Conservation (phyloP, 306 rosid genomes). For the Sophora flavescens region DNA sequence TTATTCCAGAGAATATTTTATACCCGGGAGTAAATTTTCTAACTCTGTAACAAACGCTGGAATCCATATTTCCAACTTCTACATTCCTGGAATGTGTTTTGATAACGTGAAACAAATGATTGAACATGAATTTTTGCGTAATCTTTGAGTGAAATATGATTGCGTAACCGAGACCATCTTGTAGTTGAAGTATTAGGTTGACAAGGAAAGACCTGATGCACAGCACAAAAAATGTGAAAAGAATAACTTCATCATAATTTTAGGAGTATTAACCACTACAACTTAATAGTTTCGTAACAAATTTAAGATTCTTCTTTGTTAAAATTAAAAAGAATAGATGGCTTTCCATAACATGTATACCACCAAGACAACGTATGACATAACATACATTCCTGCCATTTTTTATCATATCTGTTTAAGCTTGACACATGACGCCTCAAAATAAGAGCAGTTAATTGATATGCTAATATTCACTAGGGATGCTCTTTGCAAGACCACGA, state of each 20-base stretch:
- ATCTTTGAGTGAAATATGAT: too few relatives aligned
- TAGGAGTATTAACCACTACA: neutral
- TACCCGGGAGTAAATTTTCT: too few relatives aligned
- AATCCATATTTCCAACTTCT: too few relatives aligned
- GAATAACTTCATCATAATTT: neutral
- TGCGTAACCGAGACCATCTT: too few relatives aligned
- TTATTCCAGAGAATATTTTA: too few relatives aligned
- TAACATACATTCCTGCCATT: neutral
- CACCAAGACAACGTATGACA: neutral
- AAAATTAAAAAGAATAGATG: conserved; percentile 23
- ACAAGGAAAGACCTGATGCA: too few relatives aligned
- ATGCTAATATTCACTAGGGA: conserved; percentile 49
- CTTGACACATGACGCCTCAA: neutral
- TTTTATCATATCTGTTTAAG: neutral
- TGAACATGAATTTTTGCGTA: too few relatives aligned
- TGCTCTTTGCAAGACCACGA: conserved; percentile 59
- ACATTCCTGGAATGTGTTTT: too few relatives aligned
- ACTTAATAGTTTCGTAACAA: neutral
- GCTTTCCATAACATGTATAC: neutral
- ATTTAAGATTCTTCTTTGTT: neutral
- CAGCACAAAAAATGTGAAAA: too few relatives aligned
- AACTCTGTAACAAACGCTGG: too few relatives aligned
- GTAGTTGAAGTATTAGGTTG: too few relatives aligned
- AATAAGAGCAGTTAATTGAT: conserved; percentile 33
- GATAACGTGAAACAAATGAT: too few relatives aligned